These are phyloP conservation scores for Nasturtium officinale DNA, from an alignment of 345 rosid species.

Conservation along the genomic window DNA sequence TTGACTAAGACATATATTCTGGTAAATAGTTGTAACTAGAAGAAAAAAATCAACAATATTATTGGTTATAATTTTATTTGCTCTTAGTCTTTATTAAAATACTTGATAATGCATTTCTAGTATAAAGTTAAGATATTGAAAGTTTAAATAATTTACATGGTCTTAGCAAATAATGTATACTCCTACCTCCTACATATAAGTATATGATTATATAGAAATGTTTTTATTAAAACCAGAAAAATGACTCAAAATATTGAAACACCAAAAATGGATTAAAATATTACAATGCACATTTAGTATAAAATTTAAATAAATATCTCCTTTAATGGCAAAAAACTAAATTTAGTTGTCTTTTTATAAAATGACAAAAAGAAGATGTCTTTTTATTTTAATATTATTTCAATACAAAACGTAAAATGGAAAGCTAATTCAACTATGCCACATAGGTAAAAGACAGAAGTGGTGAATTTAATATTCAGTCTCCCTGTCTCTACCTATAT, in stretches of 20 bases:
- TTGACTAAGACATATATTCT: neutral
- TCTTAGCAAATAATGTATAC: neutral
- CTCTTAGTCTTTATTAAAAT: neutral
- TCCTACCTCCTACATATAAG: neutral
- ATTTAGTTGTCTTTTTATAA: neutral
- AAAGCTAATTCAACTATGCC: neutral
- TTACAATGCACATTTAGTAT: neutral
- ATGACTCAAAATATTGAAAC: neutral
- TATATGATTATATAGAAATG: neutral
- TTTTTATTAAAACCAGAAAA: neutral
- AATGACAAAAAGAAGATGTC: neutral
- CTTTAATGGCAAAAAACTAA: slow-evolving; percentile 4
- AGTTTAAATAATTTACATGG: neutral
- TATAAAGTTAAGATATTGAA: neutral
- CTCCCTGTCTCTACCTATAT: slow-evolving; percentile 17
- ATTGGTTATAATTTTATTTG: neutral
- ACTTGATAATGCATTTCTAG: neutral
- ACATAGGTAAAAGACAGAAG: neutral
- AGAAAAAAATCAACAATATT: too few relatives aligned
- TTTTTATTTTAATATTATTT: neutral
- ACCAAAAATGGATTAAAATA: slow-evolving; percentile 17
- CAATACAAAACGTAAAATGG: neutral
- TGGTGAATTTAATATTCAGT: neutral
- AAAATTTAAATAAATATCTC: neutral
- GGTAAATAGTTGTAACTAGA: neutral